Evolutionary conservation across 179 eudicot species (phyloP), one percentile per base, ranked within the genome.

Genomic region (Patellifolia procumbens): DNA sequence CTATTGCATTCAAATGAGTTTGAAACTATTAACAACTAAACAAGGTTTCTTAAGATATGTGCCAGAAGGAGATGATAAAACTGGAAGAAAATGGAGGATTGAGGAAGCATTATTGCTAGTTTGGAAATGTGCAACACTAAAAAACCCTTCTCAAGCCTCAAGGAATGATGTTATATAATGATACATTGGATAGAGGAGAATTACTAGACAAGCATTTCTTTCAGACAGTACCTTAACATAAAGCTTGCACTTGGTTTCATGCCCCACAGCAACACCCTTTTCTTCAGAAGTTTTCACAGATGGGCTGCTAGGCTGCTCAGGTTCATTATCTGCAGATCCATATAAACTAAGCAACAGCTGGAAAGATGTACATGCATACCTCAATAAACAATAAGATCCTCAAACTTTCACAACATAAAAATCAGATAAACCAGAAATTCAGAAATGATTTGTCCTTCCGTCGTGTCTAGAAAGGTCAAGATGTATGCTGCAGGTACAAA

Each of bases 201-300:
- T 20, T 22, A 72, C 9, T 42, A 24, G 26, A 31, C 63, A 72
- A 72, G 70, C 32, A 20, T 31, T 19, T 4, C 20, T 15, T 52
- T n/a, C 45, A 70, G 45, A 24, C 60, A 56, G 60, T 89, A 93
- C 97, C 97, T 95, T 95, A 16, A 93, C 77, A 83, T 90, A 95
- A 61, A 93, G 93, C 80, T 91, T 93, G 87, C 99, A 95, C 87
- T 91, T 95, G 74, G 90, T 91, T 86, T 95, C 98, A 78, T 95
- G 97, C 28, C 90, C 99, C 12, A 89, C 88, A 69, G 46, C 68
- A 68, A 91, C 81, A 64, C 99, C 98, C 86, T 90, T 85, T 74
- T 93, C 97, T 84, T 93, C 92, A 9, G 90, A 81, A 82, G 85
- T 93, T 81, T 90, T 90, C 78, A 91, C 83, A 64, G 99, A 93